Evolutionary conservation across 345 rosid genomes (phyloP).

Genomic region (Kernera saxatilis): DNA sequence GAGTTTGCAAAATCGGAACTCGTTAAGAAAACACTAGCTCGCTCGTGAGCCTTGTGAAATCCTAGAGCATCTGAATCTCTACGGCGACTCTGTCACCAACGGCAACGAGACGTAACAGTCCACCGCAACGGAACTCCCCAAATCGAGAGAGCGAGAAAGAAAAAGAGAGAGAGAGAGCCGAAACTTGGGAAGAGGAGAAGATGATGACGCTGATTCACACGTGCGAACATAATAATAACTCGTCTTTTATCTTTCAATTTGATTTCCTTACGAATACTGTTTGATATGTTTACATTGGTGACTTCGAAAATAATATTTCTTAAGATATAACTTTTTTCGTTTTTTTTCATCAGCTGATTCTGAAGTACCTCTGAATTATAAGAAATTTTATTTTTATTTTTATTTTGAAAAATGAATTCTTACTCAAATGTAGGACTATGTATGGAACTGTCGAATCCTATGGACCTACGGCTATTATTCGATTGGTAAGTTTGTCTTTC

Average conservation of each 20-base stretch:
- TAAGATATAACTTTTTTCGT: too few relatives aligned
- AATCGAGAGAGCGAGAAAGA: conserved; percentile 6
- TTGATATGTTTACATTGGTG: background rate
- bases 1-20: background rate
- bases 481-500: conserved; percentile 7
- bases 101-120: background rate
- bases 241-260: background rate
- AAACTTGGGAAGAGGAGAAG: conserved; percentile 32
- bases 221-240: background rate
- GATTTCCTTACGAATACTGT: background rate
- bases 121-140: conserved; percentile 23
- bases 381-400: too few relatives aligned
- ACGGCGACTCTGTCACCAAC: conserved; percentile 1
- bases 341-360: too few relatives aligned
- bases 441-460: conserved; percentile 1
- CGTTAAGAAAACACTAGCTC: background rate
- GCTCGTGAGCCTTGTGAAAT: background rate
- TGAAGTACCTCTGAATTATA: background rate
- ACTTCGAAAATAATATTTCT: background rate
- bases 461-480: background rate
- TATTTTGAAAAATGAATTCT: background rate
- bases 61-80: background rate
- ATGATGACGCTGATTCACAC: conserved; percentile 30
- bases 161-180: conserved; percentile 2
- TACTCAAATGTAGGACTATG: background rate